phyloP scores from a whole-genome alignment of 768 basidiomycete species.

The Hygrocybe coccinea region DNA sequence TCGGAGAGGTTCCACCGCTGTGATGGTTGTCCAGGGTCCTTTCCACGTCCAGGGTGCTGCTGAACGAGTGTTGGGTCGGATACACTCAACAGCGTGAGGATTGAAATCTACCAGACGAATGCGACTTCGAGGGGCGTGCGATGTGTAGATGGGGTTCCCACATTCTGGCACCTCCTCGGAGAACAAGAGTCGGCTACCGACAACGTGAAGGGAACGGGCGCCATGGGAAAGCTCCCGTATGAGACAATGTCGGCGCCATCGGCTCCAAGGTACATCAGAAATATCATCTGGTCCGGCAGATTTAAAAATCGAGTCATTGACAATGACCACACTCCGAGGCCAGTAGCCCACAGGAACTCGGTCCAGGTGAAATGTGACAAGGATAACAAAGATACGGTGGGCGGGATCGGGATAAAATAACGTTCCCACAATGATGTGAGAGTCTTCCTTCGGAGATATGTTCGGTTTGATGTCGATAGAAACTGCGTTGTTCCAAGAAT shows the following conservation, averaged over 20 bases:
- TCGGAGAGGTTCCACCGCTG: constrained; percentile 40
- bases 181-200: constrained; percentile 46
- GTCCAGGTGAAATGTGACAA: constrained; percentile 26
- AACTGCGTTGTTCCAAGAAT: constrained; percentile 41
- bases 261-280: constrained; percentile 46
- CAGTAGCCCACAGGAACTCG: not conserved
- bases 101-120: constrained; percentile 44
- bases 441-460: constrained; percentile 36
- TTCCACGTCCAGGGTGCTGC: constrained; percentile 38
- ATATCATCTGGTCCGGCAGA: constrained; percentile 39
- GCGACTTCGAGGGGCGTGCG: constrained; percentile 11
- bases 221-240: constrained; percentile 38
- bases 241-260: constrained; percentile 50
- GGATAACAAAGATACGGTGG: constrained; percentile 45
- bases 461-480: constrained; percentile 48
- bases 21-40: constrained; percentile 37
- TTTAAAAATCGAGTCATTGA: constrained; percentile 50
- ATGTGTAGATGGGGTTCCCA: constrained; percentile 13
- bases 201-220: constrained; percentile 34
- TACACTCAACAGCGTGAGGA: constrained; percentile 35
- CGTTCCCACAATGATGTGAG: constrained; percentile 35
- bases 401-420: constrained; percentile 57
- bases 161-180: constrained; percentile 36
- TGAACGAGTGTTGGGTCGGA: constrained; percentile 16
- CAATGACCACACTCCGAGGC: constrained; percentile 40